These are phyloP conservation scores for Cordyceps farinosa DNA, from an alignment of 2,329 filamentous ascomycete genomes.

Conservation along the genomic window DNA sequence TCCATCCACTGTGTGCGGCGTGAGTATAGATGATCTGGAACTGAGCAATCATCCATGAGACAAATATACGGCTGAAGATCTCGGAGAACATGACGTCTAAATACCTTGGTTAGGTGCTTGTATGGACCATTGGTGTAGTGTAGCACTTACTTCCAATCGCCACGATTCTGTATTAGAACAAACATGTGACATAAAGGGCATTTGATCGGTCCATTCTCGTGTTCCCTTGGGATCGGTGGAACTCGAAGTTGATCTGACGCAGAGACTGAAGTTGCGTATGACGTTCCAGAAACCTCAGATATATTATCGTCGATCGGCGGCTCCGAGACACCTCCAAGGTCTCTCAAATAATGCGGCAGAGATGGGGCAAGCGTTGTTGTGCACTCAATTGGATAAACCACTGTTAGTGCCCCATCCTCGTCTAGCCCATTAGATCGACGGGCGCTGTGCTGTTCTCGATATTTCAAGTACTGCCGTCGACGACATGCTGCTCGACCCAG, in stretches of 20 bases:
- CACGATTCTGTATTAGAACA: not conserved
- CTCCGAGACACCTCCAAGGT: not conserved
- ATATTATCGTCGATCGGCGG: not conserved
- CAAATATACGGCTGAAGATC: slow-evolving; percentile 14
- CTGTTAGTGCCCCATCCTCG: not conserved
- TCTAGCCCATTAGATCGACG: slow-evolving; percentile 11
- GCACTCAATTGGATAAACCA: not conserved
- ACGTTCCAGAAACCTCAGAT: not conserved
- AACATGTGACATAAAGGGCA: not conserved
- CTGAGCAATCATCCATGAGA: not conserved
- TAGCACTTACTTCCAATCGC: not conserved
- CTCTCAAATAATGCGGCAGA: not conserved
- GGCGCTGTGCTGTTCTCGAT: slow-evolving; percentile 6
- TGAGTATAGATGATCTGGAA: not conserved
- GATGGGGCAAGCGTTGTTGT: not conserved
- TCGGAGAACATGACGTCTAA: slow-evolving; percentile 9
- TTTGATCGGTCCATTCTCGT: not conserved
- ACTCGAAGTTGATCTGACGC: not conserved
- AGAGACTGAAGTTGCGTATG: not conserved
- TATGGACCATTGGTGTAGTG: no score
- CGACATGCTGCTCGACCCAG: not conserved
- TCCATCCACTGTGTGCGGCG: not conserved
- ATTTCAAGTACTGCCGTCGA: slow-evolving; percentile 16
- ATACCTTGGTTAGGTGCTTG: slow-evolving; percentile 13
- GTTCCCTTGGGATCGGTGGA: not conserved